Evolutionary conservation across 495 filamentous ascomycete species (phyloP), one percentile per base, ranked within the genome.

Genomic region (Penicillium canescens): DNA sequence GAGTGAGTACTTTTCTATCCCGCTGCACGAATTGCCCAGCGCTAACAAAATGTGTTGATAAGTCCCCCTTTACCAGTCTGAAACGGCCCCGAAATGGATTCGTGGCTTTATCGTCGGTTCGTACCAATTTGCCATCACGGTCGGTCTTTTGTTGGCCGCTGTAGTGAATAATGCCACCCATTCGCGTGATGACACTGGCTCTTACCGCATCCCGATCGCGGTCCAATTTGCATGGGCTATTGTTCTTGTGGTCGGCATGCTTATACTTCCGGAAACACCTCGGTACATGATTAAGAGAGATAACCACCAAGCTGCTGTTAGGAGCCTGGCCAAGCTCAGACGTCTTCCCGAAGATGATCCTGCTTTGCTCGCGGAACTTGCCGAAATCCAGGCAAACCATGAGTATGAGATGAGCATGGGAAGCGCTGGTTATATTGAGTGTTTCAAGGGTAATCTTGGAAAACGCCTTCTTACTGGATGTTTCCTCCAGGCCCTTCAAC

Each of bases 121-220:
- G 6, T 95, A 94, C 62, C 91, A 96, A 71, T 78, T 90, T 45
- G 84, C 86, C 46, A 94, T 95, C 71, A 95, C 90, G 33, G 74
- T 93, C 20, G 91, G 91, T 63, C 77, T 95, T n/a, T 79, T 95
- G 12, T 68, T 96, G 18, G 89, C 91, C 6, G 81, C 87, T 31
- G 80, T 88, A 47, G 85, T 92, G 42, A 83, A 92, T 74, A 89
- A 94, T 57, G 78, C 82, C 4, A 90, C 88, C 42, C 75, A 89
- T 55, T 61, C 81, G 46, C 82, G 83, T 35, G 62, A 82, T 31
- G 76, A 86, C 48, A 76, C 80, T 13, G 80, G 86, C 45, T 87
- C 80, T 9, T 96, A 93, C 73, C 84, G 91, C 11, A 95, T 95
- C 49, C 91, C 91, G 3, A 80, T 94, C 24, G 87, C 86, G 2